Conservation (phyloP, 805 yeast species). For the Candida takata region DNA sequence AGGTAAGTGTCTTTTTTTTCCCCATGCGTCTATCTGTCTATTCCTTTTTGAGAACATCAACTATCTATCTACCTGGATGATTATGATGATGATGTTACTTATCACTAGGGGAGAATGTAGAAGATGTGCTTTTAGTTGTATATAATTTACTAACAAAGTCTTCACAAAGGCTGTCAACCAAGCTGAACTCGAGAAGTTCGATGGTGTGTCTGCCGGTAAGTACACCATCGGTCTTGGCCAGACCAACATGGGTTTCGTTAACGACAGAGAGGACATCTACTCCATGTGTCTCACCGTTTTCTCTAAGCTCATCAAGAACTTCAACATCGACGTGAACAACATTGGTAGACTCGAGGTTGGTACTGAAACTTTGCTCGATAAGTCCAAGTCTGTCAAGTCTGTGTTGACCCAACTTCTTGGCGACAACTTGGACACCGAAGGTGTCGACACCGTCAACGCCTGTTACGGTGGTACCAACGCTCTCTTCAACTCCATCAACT, state of each 20-base stretch:
- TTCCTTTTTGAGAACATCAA: too few species aligned
- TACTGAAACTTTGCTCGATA: slow-evolving; percentile 93
- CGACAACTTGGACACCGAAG: slow-evolving; percentile 87
- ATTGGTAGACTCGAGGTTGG: slow-evolving; percentile 98
- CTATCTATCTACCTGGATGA: too few species aligned
- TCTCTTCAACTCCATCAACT: slow-evolving; percentile 84
- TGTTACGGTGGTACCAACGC: slow-evolving; percentile 99
- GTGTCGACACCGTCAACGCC: slow-evolving; percentile 92
- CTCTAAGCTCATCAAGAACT: slow-evolving; percentile 67
- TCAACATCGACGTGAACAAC: slow-evolving; percentile 69
- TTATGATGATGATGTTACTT: too few species aligned
- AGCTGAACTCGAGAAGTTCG: slow-evolving; percentile 75
- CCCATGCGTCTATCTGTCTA: too few species aligned
- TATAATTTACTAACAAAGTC: slow-evolving; percentile 14
- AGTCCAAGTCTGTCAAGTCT: slow-evolving; percentile 93
- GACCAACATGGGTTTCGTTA: slow-evolving; percentile 95
- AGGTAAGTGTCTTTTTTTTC: slow-evolving; percentile 16
- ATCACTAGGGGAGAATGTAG: too few species aligned
- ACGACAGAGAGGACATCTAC: slow-evolving; percentile 96
- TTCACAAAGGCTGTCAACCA: slow-evolving; percentile 81
- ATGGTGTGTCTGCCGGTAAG: slow-evolving; percentile 87
- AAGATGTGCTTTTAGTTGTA: too few species aligned
- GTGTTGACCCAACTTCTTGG: slow-evolving; percentile 91
- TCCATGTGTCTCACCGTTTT: slow-evolving; percentile 90
- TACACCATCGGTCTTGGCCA: slow-evolving; percentile 98